Conservation (phyloP, 192 early-diverging fungal species). For the Chytriomyces sp. region DNA sequence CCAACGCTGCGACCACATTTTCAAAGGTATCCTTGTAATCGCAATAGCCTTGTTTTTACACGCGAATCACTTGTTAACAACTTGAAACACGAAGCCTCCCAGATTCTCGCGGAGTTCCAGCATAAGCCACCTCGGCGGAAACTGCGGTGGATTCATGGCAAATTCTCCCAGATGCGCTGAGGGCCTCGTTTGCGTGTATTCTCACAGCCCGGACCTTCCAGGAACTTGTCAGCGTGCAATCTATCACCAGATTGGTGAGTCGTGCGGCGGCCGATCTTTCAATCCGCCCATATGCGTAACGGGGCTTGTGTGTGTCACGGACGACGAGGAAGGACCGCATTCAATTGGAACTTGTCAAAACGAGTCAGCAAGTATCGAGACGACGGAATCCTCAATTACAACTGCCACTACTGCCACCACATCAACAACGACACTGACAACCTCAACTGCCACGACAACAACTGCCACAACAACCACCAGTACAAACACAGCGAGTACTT, state of each 20-base stretch:
- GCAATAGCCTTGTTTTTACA: background rate
- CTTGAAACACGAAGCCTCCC: background rate
- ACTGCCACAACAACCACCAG: background rate
- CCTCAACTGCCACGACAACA: background rate
- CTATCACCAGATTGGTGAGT: background rate
- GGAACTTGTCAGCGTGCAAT: slow-evolving; percentile 10
- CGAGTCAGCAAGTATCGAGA: background rate
- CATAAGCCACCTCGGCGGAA: background rate
- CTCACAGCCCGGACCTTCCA: background rate
- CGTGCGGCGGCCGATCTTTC: slow-evolving; percentile 7
- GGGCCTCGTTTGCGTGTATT: slow-evolving; percentile 18
- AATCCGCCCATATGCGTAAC: slow-evolving; percentile 13
- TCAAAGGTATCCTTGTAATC: background rate
- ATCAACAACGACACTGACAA: background rate
- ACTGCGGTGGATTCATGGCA: slow-evolving; percentile 16
- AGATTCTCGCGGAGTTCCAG: background rate
- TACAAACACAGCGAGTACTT: background rate
- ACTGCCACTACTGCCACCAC: background rate
- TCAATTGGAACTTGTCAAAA: background rate
- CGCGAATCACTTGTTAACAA: too few relatives aligned
- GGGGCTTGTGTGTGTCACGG: slow-evolving; percentile 17
- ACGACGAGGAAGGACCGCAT: background rate
- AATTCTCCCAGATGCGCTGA: background rate
- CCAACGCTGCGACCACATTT: background rate
- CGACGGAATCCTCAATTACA: too few relatives aligned